Percentiles rank a stretch among this genome's conserved stretches.
phyloP scores from a whole-genome alignment of 352 stramenopile genomes.

The Globisporangium perplexum region DNA sequence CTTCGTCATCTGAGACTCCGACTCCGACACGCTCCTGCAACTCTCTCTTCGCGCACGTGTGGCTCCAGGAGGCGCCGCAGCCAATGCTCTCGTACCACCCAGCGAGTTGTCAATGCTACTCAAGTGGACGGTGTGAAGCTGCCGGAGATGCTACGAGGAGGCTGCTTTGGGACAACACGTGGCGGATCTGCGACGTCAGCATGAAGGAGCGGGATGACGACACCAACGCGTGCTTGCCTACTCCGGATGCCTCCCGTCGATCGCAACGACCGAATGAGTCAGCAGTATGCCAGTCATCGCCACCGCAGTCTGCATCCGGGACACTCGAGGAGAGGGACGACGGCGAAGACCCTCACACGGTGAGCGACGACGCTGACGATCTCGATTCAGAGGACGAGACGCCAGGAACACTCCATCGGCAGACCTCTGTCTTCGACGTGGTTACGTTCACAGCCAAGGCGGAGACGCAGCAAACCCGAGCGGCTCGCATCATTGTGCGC shows the following conservation, averaged over 20 bases:
- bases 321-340: not conserved
- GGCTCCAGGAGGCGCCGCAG: slow-evolving; percentile 3
- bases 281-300: not conserved
- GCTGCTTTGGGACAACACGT: slow-evolving; percentile 11
- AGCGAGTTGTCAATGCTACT: slow-evolving; percentile 1
- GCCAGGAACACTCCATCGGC: not conserved
- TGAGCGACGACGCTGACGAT: not conserved
- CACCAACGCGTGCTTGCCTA: too few relatives aligned
- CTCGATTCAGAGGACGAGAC: not conserved
- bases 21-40: not conserved
- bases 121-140: not conserved
- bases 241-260: not conserved
- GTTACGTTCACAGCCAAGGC: slow-evolving; percentile 4
- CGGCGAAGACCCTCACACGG: not conserved
- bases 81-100: slow-evolving; percentile 2
- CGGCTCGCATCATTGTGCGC: slow-evolving; percentile 48
- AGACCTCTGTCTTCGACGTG: slow-evolving; percentile 3
- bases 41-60: slow-evolving; percentile 8
- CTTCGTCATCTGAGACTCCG: not conserved
- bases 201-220: not conserved
- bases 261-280: not conserved
- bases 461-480: slow-evolving; percentile 26
- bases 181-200: slow-evolving; percentile 15
- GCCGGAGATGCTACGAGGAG: not conserved
- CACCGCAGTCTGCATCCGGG: not conserved